Base-by-base conservation (phyloP, 768 basidiomycete species). In the Boletus vermiculosoides region DNA sequence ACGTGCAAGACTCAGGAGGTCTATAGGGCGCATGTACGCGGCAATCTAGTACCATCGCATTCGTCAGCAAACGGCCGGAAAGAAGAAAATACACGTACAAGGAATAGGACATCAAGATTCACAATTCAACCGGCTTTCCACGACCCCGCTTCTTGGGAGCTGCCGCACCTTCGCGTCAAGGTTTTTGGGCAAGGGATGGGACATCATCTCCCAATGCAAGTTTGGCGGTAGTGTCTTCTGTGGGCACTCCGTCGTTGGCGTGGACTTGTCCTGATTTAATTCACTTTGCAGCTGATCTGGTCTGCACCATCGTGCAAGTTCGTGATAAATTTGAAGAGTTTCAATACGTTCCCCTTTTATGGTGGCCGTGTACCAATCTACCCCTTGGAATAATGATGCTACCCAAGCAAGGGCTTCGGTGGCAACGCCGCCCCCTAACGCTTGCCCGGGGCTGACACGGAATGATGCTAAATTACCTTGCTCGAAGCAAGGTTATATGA, bases 11-110 rank as follows among this genome's bases (percentile, higher is more conserved):
- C 67, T 70, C 13, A 60, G 31, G 5, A 61, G 57, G n/a, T 54
- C 60, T 0, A 68, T 39, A 0, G 76, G 78, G 30, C 74, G 67
- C 3, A 81, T 64, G 51, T 76, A 68, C 12, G 63, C 61, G 56
- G 75, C 73, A 50, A 80, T 76, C 77, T 79, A 53, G 45, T n/a
- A 52, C n/a, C 25, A 36, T 36, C 1, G 3, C 22, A 2, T 12
- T 10, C 8, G 23, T 59, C 34, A 33, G 33, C 9, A 13, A 33
- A 37, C 11, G 11, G 34, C 15, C 20, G 7, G 23, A n/a, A 42
- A 15, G 7, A 42, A 39, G 5, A 20, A 13, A 12, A 23, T 40
- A 25, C n/a, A 47, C 20, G 34, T 3, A 61, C 63, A 12, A 62
- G 51, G 20, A 52, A 61, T 5, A 58, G 39, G 0, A 61, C 53